Conservation (phyloP, 2,329 filamentous ascomycete genomes). For the Emergomyces orientalis region DNA sequence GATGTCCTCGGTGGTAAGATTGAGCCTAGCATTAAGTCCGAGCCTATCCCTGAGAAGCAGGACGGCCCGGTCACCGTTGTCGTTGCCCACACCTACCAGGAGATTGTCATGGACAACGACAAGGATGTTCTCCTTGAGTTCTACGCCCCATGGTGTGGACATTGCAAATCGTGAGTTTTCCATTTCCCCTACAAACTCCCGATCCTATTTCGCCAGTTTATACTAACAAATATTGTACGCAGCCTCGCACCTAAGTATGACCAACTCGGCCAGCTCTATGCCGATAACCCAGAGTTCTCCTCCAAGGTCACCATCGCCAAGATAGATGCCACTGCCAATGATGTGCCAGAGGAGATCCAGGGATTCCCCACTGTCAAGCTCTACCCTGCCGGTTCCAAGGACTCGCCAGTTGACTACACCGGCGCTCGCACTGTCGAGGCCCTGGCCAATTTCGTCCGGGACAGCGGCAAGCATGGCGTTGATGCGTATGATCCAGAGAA, state of each 20-base stretch:
- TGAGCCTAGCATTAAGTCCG: conserved; percentile 95
- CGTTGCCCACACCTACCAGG: conserved; percentile 88
- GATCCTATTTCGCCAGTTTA: conserved; percentile 10
- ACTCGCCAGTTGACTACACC: conserved; percentile 72
- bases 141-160: conserved; percentile 79
- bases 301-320: conserved; percentile 65
- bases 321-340: conserved; percentile 92
- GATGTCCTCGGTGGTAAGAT: conserved; percentile 80
- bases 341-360: conserved; percentile 91
- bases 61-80: conserved; percentile 80
- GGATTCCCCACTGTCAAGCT: conserved; percentile 99
- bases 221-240: conserved; percentile 8
- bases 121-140: conserved; percentile 98
- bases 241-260: conserved; percentile 59
- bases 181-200: background rate
- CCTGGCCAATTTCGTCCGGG: conserved; percentile 81
- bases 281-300: conserved; percentile 39
- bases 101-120: conserved; percentile 80
- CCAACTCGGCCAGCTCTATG: conserved; percentile 51
- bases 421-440: conserved; percentile 86
- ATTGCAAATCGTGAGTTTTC: conserved; percentile 53
- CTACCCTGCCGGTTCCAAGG: conserved; percentile 84
- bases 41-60: conserved; percentile 88
- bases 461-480: conserved; percentile 86
- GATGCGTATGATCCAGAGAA: conserved; percentile 53